Base-by-base conservation (phyloP, 345 rosid species). In the Nephelium lappaceum region DNA sequence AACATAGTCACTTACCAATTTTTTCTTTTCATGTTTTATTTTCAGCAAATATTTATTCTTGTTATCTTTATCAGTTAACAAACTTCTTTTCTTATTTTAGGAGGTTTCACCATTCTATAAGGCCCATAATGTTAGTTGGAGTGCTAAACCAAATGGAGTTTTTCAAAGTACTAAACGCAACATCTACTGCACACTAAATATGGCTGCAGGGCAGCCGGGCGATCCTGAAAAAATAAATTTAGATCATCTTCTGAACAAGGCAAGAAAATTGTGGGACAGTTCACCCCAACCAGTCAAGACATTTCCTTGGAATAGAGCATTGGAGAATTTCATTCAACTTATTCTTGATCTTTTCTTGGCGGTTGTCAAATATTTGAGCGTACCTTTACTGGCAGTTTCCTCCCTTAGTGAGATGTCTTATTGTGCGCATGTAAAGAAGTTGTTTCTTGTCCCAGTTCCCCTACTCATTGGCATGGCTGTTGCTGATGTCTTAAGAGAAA, bases 321-420 rank as follows among this genome's bases (percentile, higher is more conserved):
- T 92, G 27, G 88, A 81, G 18, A 93, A 92, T 85, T 95, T 93
- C 81, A 43, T 90, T 27, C 97, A 91, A 73, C 93, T 95, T 43
- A 81, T 89, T 51, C 86, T 95, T 49, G 96, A 92, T 90, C 91
- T 95, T 53, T 49, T 81, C 3, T 65, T 95, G 77, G 85, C 90
- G 8, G 96, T 92, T 58, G 78, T 87, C 78, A 92, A 93, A 82
- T 87, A 85, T 77, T 80, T 95, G 80, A 87, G 87, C n/a, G 86
- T 88, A 23, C 99, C 99, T 0, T 66, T 91, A 77, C 81, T 95
- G 65, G 91, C 84, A 27, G 88, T 93, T 84, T 81, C 98, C 43
- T 92, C 98, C 27, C 83, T 93, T 16, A 93, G 98, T n/a, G 99
- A 95, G 93, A 89, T 95, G 97, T 95, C 99, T 65, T 95, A 93